Conservation (phyloP, 2,329 filamentous ascomycete genomes). For the Monosporascus sp. region DNA sequence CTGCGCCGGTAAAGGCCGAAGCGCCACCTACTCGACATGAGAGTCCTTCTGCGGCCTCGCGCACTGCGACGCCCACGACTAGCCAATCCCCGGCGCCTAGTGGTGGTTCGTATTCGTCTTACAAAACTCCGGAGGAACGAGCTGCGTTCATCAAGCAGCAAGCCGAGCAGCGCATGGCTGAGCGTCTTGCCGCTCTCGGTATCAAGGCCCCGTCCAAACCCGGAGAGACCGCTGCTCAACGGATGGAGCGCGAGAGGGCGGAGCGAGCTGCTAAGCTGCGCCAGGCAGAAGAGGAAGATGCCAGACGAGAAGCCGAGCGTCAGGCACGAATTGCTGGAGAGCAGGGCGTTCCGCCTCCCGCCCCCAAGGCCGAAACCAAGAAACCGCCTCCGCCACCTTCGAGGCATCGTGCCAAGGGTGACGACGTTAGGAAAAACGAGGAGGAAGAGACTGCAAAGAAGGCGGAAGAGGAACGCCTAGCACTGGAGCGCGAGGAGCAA, state of each 20-base stretch:
- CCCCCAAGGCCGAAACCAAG: constrained; percentile 45
- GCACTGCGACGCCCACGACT: constrained; percentile 45
- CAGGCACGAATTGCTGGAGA: constrained; percentile 79
- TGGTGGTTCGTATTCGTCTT: constrained; percentile 69
- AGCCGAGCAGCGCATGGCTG: constrained; percentile 94
- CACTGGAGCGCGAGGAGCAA: constrained; percentile 70
- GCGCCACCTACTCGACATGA: constrained; percentile 44
- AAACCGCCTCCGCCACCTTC: constrained; percentile 74
- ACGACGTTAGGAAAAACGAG: constrained; percentile 36
- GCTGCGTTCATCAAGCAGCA: constrained; percentile 96
- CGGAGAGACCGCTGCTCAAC: constrained; percentile 75
- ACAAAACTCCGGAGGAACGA: constrained; percentile 87
- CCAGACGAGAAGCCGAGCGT: constrained; percentile 78
- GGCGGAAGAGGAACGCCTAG: constrained; percentile 60
- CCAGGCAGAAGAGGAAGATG: constrained; percentile 91
- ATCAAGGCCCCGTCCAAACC: constrained; percentile 77
- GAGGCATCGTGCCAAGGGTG: constrained; percentile 61
- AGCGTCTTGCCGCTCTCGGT: constrained; percentile 86
- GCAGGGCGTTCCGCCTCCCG: constrained; percentile 57
- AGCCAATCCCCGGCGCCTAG: constrained; percentile 38
- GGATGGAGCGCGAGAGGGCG: constrained; percentile 78
- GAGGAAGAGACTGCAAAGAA: constrained; percentile 52
- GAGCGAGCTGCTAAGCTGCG: constrained; percentile 83
- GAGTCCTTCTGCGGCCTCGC: constrained; percentile 47
- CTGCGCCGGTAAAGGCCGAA: constrained; percentile 39